A percentile compares a stretch with the other conserved stretches of the same genome.
Evolutionary conservation across 139 green algal genomes (phyloP).

Genomic region (Coelastrella sp.): DNA sequence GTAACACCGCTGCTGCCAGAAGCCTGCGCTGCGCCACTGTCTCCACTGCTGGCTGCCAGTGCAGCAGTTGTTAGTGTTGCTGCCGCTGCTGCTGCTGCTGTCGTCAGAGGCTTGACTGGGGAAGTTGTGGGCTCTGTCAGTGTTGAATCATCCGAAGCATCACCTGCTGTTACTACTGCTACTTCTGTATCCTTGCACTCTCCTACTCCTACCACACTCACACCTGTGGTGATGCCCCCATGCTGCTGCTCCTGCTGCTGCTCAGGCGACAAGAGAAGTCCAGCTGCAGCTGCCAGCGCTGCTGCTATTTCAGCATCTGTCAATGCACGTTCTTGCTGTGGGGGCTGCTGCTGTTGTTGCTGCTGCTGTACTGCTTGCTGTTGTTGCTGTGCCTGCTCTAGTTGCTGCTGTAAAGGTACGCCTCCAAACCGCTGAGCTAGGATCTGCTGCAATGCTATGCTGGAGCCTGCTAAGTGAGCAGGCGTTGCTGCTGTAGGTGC

Average conservation of each 20-base stretch:
- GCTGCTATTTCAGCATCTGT: neutral
- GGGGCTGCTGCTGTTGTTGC: slow-evolving; percentile 25
- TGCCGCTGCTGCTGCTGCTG: slow-evolving; percentile 7
- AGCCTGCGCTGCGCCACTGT: neutral
- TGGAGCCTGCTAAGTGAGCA: neutral
- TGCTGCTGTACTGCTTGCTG: slow-evolving; percentile 14
- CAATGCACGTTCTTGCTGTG: neutral
- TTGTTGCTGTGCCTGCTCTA: slow-evolving; percentile 15
- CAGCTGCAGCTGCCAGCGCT: slow-evolving; percentile 8
- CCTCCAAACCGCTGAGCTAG: neutral
- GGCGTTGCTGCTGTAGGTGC: neutral
- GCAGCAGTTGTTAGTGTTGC: neutral
- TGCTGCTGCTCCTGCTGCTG: slow-evolving; percentile 5
- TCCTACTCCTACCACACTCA: neutral
- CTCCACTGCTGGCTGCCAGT: neutral
- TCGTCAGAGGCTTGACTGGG: neutral
- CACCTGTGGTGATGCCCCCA: neutral
- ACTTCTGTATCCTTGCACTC: neutral
- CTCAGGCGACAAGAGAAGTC: neutral
- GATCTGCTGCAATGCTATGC: neutral
- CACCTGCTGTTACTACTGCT: slow-evolving; percentile 22
- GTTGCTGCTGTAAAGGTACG: neutral
- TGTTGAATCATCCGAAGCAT: slow-evolving; percentile 16
- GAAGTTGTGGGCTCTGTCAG: neutral
- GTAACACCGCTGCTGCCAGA: neutral